Conservation (phyloP, 768 basidiomycete species). For the Candolleomyces eurysporus region DNA sequence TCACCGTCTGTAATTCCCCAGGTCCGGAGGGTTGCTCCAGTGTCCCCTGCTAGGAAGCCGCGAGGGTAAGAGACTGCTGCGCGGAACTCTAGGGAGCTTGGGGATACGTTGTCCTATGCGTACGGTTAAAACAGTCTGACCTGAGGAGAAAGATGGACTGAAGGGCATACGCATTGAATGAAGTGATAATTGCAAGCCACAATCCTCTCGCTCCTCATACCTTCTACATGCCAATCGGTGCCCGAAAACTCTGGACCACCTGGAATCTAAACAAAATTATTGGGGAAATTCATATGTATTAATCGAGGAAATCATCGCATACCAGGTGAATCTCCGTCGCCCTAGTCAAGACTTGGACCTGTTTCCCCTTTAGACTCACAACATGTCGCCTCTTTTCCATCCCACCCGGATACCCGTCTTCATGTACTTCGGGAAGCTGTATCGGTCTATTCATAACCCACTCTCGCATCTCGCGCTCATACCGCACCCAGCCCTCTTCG, state of each 20-base stretch:
- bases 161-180: slow-evolving; percentile 33
- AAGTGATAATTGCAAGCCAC: slow-evolving; percentile 46
- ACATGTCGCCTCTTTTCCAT: slow-evolving; percentile 39
- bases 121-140: background rate
- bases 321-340: slow-evolving; percentile 42
- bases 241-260: slow-evolving; percentile 30
- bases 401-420: slow-evolving; percentile 42
- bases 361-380: slow-evolving; percentile 36
- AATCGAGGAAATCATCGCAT: slow-evolving; percentile 17
- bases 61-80: slow-evolving; percentile 51
- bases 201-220: slow-evolving; percentile 52
- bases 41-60: slow-evolving; percentile 42
- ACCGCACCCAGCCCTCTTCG: slow-evolving; percentile 45
- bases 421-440: slow-evolving; percentile 43
- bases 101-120: slow-evolving; percentile 42
- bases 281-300: background rate
- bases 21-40: slow-evolving; percentile 43
- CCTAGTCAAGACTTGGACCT: slow-evolving; percentile 41
- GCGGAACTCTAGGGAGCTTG: slow-evolving; percentile 39
- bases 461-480: slow-evolving; percentile 39
- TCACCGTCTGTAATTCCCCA: slow-evolving; percentile 50
- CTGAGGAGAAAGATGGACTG: background rate
- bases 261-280: slow-evolving; percentile 19
- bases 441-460: slow-evolving; percentile 45
- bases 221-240: slow-evolving; percentile 48